phyloP scores from a whole-genome alignment of 352 stramenopile species.

The Pythium aristosporum region DNA sequence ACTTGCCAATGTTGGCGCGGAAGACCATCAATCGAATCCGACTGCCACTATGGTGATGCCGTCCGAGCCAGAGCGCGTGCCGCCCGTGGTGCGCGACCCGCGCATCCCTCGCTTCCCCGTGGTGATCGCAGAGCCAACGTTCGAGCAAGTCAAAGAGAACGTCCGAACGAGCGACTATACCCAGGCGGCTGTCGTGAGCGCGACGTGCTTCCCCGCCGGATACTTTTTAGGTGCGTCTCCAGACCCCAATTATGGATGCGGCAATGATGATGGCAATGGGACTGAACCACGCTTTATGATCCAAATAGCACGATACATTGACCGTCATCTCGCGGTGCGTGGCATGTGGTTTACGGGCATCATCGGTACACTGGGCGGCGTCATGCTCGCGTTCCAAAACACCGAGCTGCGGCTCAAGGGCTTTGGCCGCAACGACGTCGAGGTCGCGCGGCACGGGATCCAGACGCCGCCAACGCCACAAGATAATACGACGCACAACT shows the following conservation, averaged over 20 bases:
- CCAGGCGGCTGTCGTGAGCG: conserved; percentile 43
- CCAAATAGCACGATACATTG: conserved; percentile 51
- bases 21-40: background rate
- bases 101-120: conserved; percentile 67
- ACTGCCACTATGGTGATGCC: conserved; percentile 17
- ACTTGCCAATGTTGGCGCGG: conserved; percentile 6
- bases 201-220: conserved; percentile 59
- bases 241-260: no score
- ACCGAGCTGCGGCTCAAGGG: conserved; percentile 73
- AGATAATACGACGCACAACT: conserved; percentile 2
- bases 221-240: conserved; percentile 61
- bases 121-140: conserved; percentile 58
- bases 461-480: conserved; percentile 2
- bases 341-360: conserved; percentile 80
- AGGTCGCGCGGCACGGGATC: conserved; percentile 54
- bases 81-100: conserved; percentile 53
- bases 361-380: conserved; percentile 54
- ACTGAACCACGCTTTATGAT: background rate
- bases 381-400: conserved; percentile 78
- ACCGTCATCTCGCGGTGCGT: conserved; percentile 52
- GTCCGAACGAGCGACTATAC: conserved; percentile 46
- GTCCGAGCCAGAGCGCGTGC: conserved; percentile 31
- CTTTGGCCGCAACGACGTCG: conserved; percentile 70
- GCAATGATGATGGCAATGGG: no score
- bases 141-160: conserved; percentile 58